Evolutionary conservation across 1,284 basidiomycete species (phyloP).

Genomic region (Mycosarcoma mackinlayi): DNA sequence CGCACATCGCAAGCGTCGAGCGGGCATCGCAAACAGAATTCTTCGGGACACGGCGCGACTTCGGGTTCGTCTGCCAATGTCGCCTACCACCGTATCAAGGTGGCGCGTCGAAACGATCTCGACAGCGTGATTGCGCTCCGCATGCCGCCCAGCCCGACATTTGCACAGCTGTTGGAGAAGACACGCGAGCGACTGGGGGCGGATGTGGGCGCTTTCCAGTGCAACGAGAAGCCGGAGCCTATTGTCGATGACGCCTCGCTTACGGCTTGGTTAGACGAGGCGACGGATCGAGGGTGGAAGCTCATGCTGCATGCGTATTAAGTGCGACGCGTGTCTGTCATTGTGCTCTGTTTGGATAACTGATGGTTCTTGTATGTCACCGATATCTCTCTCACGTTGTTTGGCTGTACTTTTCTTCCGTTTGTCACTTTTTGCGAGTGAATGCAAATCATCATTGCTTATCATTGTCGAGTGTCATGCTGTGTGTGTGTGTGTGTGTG

Average conservation of each 20-base stretch:
- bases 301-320: conserved; percentile 81
- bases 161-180: conserved; percentile 87
- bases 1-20: conserved; percentile 45
- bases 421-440: too few relatives aligned
- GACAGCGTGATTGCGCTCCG: conserved; percentile 96
- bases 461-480: too few relatives aligned
- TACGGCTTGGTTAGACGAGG: conserved; percentile 77
- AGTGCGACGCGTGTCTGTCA: too few relatives aligned
- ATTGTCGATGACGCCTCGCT: conserved; percentile 79
- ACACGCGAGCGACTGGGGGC: conserved; percentile 85
- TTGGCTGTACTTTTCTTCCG: conserved; percentile 1
- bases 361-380: conserved; percentile 2
- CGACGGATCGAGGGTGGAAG: conserved; percentile 78
- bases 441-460: too few relatives aligned
- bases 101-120: conserved; percentile 83
- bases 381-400: conserved; percentile 9
- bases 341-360: background rate
- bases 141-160: conserved; percentile 92
- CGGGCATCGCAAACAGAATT: conserved; percentile 40
- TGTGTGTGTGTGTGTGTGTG: too few relatives aligned
- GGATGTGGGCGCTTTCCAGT: conserved; percentile 73
- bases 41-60: conserved; percentile 31
- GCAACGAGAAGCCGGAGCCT: conserved; percentile 72
- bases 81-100: conserved; percentile 87
- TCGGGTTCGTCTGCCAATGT: conserved; percentile 49